Evolutionary conservation across 2,329 filamentous ascomycete species (phyloP).

Genomic region (Septoria linicola): DNA sequence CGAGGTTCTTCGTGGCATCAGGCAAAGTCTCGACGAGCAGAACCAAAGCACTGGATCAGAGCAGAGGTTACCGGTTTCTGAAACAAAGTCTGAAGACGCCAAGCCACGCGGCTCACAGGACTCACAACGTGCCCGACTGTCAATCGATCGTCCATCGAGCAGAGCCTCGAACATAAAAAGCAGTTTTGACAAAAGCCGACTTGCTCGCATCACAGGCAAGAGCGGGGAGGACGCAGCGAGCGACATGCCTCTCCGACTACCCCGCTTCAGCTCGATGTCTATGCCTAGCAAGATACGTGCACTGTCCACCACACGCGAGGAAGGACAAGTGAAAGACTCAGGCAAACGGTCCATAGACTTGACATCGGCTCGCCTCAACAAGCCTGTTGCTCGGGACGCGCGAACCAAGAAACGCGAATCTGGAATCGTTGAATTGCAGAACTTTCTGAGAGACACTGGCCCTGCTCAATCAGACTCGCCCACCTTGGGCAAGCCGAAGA

Average conservation of each 20-base stretch:
- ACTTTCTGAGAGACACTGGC: conserved; percentile 6
- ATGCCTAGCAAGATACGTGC: background rate
- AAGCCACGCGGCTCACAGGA: background rate
- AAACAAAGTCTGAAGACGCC: conserved; percentile 1
- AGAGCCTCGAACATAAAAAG: background rate
- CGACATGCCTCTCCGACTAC: conserved; percentile 9
- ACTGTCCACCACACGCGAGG: conserved; percentile 1
- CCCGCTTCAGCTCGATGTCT: background rate
- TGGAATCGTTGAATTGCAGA: conserved; percentile 1
- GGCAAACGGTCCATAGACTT: background rate
- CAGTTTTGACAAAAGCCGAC: conserved; percentile 4
- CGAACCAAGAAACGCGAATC: conserved; percentile 9
- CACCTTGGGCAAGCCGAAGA: background rate
- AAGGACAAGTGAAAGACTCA: background rate
- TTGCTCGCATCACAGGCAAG: conserved; percentile 25
- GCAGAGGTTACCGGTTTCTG: background rate
- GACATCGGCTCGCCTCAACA: background rate
- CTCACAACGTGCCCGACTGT: background rate
- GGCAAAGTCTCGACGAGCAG: conserved; percentile 6
- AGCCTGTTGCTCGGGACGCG: conserved; percentile 5
- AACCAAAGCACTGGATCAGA: background rate
- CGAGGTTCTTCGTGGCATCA: conserved; percentile 11
- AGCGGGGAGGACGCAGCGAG: conserved; percentile 28
- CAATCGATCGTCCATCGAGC: background rate
- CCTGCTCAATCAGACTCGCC: conserved; percentile 1